These are phyloP conservation scores for Trapa bicornis DNA, from an alignment of 345 rosid genomes.

Conservation along the genomic window DNA sequence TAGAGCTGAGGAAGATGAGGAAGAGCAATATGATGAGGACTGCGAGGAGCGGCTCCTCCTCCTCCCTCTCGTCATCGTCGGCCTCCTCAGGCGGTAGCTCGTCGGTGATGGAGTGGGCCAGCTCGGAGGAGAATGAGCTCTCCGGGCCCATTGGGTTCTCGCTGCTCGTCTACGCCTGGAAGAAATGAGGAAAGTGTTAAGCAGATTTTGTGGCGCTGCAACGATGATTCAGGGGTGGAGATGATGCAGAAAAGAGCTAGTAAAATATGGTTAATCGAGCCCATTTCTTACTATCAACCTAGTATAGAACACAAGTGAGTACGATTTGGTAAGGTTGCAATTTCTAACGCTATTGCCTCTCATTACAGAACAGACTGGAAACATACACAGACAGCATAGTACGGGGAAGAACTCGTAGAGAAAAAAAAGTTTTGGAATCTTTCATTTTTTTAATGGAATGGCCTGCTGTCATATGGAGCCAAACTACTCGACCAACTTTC, in stretches of 20 bases:
- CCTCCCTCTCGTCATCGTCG: slow-evolving; percentile 80
- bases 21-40: slow-evolving; percentile 34
- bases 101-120: slow-evolving; percentile 94
- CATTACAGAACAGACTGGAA: no score
- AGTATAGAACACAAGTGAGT: no score
- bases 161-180: slow-evolving; percentile 79
- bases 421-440: background rate
- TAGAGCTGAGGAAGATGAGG: slow-evolving; percentile 77
- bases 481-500: no score
- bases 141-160: slow-evolving; percentile 57
- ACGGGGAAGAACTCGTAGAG: no score
- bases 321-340: no score
- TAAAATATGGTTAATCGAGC: no score
- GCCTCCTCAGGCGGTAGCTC: slow-evolving; percentile 73
- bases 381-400: no score
- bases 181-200: slow-evolving; percentile 31
- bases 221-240: background rate
- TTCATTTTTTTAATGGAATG: background rate
- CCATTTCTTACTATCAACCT: no score
- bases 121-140: slow-evolving; percentile 48
- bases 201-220: no score
- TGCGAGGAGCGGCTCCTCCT: slow-evolving; percentile 64
- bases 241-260: background rate
- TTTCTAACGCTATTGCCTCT: no score
- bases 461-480: background rate